These are phyloP conservation scores for Basidiobolus meristosporus DNA, from an alignment of 371 early-diverging fungal genomes.

Conservation along the genomic window DNA sequence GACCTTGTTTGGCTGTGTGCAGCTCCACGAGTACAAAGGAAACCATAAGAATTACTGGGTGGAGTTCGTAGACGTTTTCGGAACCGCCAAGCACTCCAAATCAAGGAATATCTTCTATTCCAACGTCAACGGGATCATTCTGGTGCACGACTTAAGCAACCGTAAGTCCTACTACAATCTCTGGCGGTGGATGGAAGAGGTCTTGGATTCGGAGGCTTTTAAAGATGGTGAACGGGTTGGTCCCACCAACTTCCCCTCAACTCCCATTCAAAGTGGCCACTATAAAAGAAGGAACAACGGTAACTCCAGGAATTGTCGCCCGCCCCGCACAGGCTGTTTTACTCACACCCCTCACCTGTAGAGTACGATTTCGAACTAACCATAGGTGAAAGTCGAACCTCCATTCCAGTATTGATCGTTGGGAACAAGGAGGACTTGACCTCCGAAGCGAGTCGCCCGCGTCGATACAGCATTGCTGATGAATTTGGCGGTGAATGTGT, in stretches of 20 bases:
- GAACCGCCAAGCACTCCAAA: conserved; percentile 13
- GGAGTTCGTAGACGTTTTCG: conserved; percentile 23
- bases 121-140: conserved; percentile 16
- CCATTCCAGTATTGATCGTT: conserved; percentile 4
- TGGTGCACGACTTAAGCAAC: conserved; percentile 22
- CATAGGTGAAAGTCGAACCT: conserved; percentile 1
- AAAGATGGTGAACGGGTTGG: background rate
- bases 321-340: background rate
- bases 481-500: conserved; percentile 7
- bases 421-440: conserved; percentile 6
- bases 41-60: conserved; percentile 11
- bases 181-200: conserved; percentile 20
- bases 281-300: background rate
- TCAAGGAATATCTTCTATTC: conserved; percentile 18
- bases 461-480: conserved; percentile 7
- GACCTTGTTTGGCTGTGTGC: conserved; percentile 1
- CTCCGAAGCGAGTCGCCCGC: conserved; percentile 2
- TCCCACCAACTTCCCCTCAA: background rate
- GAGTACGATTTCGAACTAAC: conserved; percentile 2
- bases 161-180: conserved; percentile 20
- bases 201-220: conserved; percentile 6
- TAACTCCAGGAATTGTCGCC: background rate
- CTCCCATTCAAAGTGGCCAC: background rate
- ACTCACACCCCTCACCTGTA: background rate
- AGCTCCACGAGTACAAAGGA: conserved; percentile 6